Evolutionary conservation across 495 filamentous ascomycete genomes (phyloP), one percentile per base, ranked within the genome.

Genomic region (Trichocladium antarcticum): DNA sequence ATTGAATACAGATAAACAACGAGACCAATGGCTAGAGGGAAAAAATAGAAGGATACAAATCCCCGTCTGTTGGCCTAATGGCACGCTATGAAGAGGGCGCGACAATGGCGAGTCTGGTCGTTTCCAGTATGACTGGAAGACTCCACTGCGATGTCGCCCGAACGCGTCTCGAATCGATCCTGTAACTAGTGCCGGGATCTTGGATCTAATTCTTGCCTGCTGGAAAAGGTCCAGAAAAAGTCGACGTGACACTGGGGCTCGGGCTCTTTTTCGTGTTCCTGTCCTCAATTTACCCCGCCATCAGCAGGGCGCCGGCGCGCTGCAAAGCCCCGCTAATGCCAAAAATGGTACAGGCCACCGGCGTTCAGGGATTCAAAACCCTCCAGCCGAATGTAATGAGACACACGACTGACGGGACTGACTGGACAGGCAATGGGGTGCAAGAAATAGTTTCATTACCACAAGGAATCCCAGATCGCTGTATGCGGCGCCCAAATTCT

Each of bases 361-460:
- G n/a, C n/a, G n/a, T n/a, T n/a, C n/a, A n/a, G n/a, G n/a, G n/a
- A n/a, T n/a, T n/a, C n/a, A n/a, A n/a, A n/a, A n/a, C n/a, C n/a
- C n/a, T n/a, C n/a, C n/a, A n/a, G n/a, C n/a, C n/a, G n/a, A n/a
- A n/a, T n/a, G n/a, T n/a, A n/a, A n/a, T n/a, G n/a, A n/a, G n/a
- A n/a, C n/a, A n/a, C n/a, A n/a, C n/a, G n/a, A n/a, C n/a, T n/a
- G n/a, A 17, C 27, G 27, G 27, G 27, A 29, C 5, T 29, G 5
- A 10, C 27, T 5, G 27, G 27, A 29, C 32, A 12, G 32, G 45
- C 28, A 21, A 48, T 34, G 20, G 40, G 17, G 15, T 32, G 8
- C 38, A 42, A 42, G 29, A 48, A 37, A 37, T 47, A 42, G 28
- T 40, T 54, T 57, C 55, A 54, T 50, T 57, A 48, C 50, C 47